These are phyloP conservation scores for Juncus effusus DNA, from an alignment of 176 grass and related monocot genomes.

Conservation along the genomic window DNA sequence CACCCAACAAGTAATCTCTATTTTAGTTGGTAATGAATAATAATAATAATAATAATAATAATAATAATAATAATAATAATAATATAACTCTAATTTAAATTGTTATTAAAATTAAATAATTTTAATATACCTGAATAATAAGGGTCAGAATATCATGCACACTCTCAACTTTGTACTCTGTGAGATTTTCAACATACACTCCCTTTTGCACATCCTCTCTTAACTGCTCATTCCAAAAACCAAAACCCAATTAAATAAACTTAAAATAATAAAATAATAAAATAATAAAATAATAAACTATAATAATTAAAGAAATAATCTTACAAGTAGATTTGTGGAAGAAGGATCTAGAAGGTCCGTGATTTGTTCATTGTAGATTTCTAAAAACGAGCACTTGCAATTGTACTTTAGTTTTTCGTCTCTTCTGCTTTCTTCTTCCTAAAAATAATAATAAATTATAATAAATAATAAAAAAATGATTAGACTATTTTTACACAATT, in stretches of 20 bases:
- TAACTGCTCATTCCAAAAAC: slow-evolving; percentile 41
- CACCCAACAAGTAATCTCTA: too few relatives aligned
- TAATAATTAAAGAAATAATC: slow-evolving; percentile 21
- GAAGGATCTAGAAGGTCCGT: slow-evolving; percentile 94
- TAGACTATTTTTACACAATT: too few relatives aligned
- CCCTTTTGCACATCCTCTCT: slow-evolving; percentile 73
- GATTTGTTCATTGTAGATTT: slow-evolving; percentile 99
- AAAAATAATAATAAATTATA: not conserved
- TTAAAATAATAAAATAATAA: slow-evolving; percentile 15
- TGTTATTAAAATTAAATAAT: slow-evolving; percentile 14
- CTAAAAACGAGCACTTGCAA: slow-evolving; percentile 94
- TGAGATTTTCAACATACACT: slow-evolving; percentile 93
- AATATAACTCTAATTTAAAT: too few relatives aligned
- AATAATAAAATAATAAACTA: slow-evolving; percentile 21
- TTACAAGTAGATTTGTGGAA: slow-evolving; percentile 75
- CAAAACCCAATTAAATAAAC: slow-evolving; percentile 8
- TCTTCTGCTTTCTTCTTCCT: slow-evolving; percentile 98
- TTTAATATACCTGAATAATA: slow-evolving; percentile 58
- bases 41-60: not conserved
- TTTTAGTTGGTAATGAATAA: not conserved
- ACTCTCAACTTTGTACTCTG: slow-evolving; percentile 73
- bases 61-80: not conserved
- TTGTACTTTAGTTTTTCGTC: slow-evolving; percentile 96
- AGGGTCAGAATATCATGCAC: slow-evolving; percentile 86
- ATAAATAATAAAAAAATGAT: too few relatives aligned